phyloP scores from a whole-genome alignment of 345 rosid species.

The Eucalyptus leucophloia region DNA sequence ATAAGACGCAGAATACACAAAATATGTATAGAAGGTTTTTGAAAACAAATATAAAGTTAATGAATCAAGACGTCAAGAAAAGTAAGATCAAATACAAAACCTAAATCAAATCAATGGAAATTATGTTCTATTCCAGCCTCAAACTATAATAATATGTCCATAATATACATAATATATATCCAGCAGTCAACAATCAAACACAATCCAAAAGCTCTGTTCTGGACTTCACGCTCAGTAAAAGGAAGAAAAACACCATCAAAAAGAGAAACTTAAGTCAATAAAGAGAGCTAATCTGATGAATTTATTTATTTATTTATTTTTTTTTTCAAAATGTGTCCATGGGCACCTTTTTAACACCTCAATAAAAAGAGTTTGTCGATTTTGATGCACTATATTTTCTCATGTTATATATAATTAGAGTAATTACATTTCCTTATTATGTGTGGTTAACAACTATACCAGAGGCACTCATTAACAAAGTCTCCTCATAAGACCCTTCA shows the following conservation, averaged over 20 bases:
- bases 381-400: no score
- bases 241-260: not conserved
- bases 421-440: no score
- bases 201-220: not conserved
- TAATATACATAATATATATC: not conserved
- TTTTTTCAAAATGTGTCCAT: not conserved
- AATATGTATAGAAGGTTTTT: not conserved
- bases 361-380: no score
- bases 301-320: not conserved
- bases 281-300: not conserved
- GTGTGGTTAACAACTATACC: no score
- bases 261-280: not conserved
- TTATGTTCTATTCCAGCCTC: not conserved
- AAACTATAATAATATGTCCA: not conserved
- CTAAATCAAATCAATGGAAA: not conserved
- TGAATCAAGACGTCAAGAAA: not conserved
- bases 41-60: not conserved
- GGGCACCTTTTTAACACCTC: no score
- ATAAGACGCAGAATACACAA: not conserved
- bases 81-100: not conserved
- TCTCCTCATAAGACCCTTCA: no score
- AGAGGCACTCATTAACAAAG: no score
- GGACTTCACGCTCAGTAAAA: not conserved
- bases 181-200: not conserved
- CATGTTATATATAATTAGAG: no score